Base-by-base conservation (phyloP, 768 basidiomycete genomes). In the Tulasnella sp. region DNA sequence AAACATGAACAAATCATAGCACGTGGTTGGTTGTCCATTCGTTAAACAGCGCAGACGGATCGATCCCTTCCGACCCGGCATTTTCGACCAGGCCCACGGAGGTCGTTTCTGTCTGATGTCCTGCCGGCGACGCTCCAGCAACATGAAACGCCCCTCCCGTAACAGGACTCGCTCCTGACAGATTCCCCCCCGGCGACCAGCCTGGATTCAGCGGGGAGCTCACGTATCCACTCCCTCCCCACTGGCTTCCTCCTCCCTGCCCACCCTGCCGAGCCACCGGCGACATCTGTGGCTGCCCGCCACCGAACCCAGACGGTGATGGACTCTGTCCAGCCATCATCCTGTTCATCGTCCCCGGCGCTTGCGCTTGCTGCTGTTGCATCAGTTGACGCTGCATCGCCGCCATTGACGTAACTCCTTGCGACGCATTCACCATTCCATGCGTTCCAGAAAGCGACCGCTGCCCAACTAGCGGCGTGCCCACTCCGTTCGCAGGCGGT, bases 371-470 rank as follows among this genome's bases (percentile, higher is more conserved):
- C 25, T 45, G 35, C 52, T 40, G 40, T 43, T 57, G 55, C 25
- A n/a, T 34, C 31, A 46, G 55, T 43, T 57, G 55, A 21, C 48
- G 55, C 42, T 57, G 55, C 55, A 57, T 57, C 55, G 48, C 48
- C 42, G 48, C 29, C 42, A 57, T 46, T 32, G 17, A 23, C 29
- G 17, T 23, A 35, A 17, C 42, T 17, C 42, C 37, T 25, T 57
- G 55, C 46, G 46, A 32, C 34, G 46, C 27, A 32, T 48, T 48
- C 46, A 48, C 34, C 29, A 25, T 32, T 8, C 46, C 34, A 32
- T 48, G 46, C 27, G 29, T 25, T 25, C 46, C 46, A n/a, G 46
- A 48, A 15, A 48, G 29, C 25, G 29, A 32, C 19, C 46, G 29
- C 46, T 48, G 46, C n/a, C n/a, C n/a, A n/a, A n/a, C n/a, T n/a